Evolutionary conservation across 495 filamentous ascomycete species (phyloP).

Genomic region (Bryoglossum gracile): DNA sequence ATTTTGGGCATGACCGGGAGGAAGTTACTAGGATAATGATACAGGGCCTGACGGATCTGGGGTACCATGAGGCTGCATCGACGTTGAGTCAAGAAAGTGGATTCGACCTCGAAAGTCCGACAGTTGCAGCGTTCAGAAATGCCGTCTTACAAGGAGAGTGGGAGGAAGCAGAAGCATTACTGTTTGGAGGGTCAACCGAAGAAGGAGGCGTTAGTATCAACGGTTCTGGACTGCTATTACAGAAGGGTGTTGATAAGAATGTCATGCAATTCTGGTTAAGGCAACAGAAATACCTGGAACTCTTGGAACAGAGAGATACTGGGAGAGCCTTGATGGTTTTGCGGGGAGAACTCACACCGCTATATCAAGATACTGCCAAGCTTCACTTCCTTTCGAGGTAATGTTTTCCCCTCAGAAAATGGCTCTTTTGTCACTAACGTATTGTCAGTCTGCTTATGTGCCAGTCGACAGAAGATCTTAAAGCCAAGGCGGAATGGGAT

Average conservation of each 20-base stretch:
- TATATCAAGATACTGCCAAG: conserved; percentile 68
- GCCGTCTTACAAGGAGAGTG: conserved; percentile 80
- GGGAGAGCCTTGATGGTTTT: conserved; percentile 70
- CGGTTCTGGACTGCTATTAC: conserved; percentile 37
- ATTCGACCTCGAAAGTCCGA: conserved; percentile 76
- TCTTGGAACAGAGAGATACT: conserved; percentile 71
- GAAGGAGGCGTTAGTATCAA: conserved; percentile 41
- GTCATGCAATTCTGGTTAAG: conserved; percentile 64
- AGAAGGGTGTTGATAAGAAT: conserved; percentile 37
- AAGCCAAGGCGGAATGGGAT: conserved; percentile 79
- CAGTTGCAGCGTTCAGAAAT: conserved; percentile 74
- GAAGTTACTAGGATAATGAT: conserved; percentile 91
- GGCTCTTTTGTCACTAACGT: conserved; percentile 7
- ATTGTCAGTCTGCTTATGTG: conserved; percentile 75
- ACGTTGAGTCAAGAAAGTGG: conserved; percentile 75
- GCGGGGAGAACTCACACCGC: conserved; percentile 77
- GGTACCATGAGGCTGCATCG: conserved; percentile 70
- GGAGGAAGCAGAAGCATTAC: conserved; percentile 72
- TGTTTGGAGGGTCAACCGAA: conserved; percentile 55
- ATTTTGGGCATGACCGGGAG: conserved; percentile 81
- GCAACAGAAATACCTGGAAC: conserved; percentile 92
- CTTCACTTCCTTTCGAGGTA: conserved; percentile 82
- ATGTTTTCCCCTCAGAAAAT: too few relatives aligned
- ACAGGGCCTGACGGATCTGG: conserved; percentile 81
- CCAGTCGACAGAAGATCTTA: conserved; percentile 67